Conservation (phyloP, 768 basidiomycete genomes). For the Suillus subaureus region DNA sequence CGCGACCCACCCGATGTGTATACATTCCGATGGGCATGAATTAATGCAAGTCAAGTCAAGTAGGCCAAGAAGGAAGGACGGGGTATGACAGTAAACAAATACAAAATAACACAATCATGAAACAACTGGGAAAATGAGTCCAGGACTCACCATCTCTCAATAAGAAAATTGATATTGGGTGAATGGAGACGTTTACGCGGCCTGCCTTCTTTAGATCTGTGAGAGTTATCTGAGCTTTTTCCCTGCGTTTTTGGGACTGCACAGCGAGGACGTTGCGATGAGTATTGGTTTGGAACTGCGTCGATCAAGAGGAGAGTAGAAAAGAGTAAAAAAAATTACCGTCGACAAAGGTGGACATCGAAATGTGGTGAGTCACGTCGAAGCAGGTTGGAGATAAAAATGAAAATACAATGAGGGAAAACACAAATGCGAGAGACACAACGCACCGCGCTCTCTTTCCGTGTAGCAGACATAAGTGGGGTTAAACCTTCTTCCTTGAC, state of each 20-base stretch:
- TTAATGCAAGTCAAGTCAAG: no score
- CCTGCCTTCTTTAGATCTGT: constrained; percentile 54
- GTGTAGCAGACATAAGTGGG: background rate
- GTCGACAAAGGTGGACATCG: background rate
- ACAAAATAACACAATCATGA: background rate
- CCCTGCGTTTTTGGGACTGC: constrained; percentile 14
- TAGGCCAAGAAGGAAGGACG: background rate
- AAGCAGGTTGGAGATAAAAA: background rate
- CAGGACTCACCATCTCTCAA: constrained; percentile 48
- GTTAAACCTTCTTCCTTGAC: background rate
- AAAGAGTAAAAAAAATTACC: background rate
- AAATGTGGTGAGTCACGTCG: background rate
- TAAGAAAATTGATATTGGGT: no score
- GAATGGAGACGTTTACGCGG: constrained; percentile 58
- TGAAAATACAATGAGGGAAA: background rate
- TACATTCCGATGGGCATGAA: no score
- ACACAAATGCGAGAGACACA: background rate
- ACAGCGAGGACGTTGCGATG: background rate
- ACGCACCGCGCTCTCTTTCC: constrained; percentile 16
- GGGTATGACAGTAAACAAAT: background rate
- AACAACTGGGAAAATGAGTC: background rate
- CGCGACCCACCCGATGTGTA: no score
- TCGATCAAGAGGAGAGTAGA: background rate
- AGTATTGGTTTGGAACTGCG: background rate
- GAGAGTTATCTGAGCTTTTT: constrained; percentile 15